These are phyloP conservation scores for Hebeloma cylindrosporum DNA, from an alignment of 768 basidiomycete species.

Conservation along the genomic window DNA sequence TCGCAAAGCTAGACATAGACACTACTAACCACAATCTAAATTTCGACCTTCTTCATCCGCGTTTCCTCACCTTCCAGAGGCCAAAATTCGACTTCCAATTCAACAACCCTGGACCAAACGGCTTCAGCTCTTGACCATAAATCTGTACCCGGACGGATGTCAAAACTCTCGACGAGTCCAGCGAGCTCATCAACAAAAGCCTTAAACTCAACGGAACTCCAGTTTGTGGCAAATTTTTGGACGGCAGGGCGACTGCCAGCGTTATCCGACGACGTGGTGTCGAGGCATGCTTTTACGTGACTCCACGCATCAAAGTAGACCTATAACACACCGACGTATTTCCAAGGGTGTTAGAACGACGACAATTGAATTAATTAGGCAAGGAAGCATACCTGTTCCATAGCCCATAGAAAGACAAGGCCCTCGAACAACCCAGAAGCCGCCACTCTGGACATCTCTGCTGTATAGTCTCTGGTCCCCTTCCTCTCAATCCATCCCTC, in stretches of 20 bases:
- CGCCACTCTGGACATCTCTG: constrained; percentile 62
- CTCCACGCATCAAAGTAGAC: constrained; percentile 73
- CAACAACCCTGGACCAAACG: constrained; percentile 58
- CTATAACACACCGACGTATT: constrained; percentile 31
- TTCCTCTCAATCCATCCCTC: constrained; percentile 53
- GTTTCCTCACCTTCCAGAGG: constrained; percentile 43
- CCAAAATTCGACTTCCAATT: constrained; percentile 65
- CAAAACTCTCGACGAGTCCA: constrained; percentile 44
- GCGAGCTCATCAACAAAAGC: constrained; percentile 52
- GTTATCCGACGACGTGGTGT: constrained; percentile 4
- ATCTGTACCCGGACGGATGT: constrained; percentile 35
- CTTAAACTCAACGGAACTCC: constrained; percentile 56
- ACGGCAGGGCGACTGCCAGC: constrained; percentile 31
- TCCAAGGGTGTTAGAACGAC: neutral
- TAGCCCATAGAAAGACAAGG: constrained; percentile 74
- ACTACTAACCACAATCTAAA: constrained; percentile 4
- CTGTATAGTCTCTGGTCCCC: constrained; percentile 67
- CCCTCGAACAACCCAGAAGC: constrained; percentile 49
- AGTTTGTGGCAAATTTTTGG: constrained; percentile 56
- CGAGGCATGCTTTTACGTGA: constrained; percentile 35
- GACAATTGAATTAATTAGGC: too few species aligned
- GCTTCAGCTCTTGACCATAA: constrained; percentile 42
- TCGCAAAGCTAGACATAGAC: neutral
- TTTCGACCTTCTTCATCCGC: constrained; percentile 5
- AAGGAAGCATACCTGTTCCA: constrained; percentile 59